phyloP scores from a whole-genome alignment of 1,284 basidiomycete species.

The Gymnopus androsaceus region DNA sequence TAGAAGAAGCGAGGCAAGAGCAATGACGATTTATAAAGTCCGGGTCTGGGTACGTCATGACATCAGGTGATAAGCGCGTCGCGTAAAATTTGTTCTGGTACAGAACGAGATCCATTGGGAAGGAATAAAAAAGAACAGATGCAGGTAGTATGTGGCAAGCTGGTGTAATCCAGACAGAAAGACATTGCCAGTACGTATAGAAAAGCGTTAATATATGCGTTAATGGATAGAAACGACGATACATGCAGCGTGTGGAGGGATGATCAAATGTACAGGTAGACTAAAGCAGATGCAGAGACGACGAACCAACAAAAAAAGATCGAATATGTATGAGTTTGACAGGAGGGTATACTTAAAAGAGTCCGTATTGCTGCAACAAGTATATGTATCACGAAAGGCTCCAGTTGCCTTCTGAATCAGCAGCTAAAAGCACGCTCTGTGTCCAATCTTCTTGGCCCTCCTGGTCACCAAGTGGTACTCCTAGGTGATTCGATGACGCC shows the following conservation, averaged over 20 bases:
- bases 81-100: too few species aligned
- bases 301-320: not conserved
- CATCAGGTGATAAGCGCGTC: too few species aligned
- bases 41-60: too few species aligned
- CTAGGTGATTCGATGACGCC: constrained; percentile 41
- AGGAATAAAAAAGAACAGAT: too few species aligned
- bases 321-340: not conserved
- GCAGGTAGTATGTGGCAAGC: too few species aligned
- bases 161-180: constrained; percentile 11
- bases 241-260: not conserved
- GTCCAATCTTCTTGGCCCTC: constrained; percentile 58
- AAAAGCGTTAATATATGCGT: constrained; percentile 1
- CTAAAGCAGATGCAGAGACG: constrained; percentile 3
- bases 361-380: not conserved
- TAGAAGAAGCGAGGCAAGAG: not conserved
- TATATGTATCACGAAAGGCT: not conserved
- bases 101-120: too few species aligned
- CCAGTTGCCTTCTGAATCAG: constrained; percentile 32
- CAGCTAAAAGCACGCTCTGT: constrained; percentile 57
- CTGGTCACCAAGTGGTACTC: constrained; percentile 43
- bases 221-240: not conserved
- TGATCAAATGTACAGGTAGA: constrained; percentile 7
- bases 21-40: constrained; percentile 1
- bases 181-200: not conserved
- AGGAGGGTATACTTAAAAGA: not conserved